Conservation (phyloP, 495 filamentous ascomycete genomes). For the Apodospora peruviana region DNA sequence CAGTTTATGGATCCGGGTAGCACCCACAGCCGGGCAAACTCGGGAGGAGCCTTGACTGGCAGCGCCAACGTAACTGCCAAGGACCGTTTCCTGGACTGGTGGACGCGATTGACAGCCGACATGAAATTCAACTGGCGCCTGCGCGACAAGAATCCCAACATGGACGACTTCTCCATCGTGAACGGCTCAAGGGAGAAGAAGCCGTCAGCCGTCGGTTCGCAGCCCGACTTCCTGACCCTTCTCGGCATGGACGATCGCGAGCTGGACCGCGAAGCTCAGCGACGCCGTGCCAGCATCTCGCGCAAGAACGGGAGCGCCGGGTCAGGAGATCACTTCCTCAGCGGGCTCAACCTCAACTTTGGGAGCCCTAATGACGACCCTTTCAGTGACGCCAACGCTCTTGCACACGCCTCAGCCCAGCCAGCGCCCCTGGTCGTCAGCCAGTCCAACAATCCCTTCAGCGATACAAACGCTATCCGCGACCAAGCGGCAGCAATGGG, state of each 20-base stretch:
- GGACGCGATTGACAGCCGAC: constrained; percentile 33
- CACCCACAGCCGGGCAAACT: constrained; percentile 34
- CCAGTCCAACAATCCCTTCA: constrained; percentile 37
- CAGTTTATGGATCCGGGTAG: constrained; percentile 40
- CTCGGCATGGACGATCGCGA: constrained; percentile 31
- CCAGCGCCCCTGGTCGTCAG: constrained; percentile 27
- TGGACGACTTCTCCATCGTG: background rate
- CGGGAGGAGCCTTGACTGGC: constrained; percentile 13
- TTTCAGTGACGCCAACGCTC: constrained; percentile 40
- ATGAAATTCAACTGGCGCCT: constrained; percentile 30
- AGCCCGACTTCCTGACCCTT: constrained; percentile 36
- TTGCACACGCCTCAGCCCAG: constrained; percentile 32
- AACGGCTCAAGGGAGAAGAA: constrained; percentile 5
- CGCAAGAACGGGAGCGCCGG: constrained; percentile 20
- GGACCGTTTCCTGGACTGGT: constrained; percentile 35
- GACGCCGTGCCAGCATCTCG: constrained; percentile 23
- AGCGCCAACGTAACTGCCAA: constrained; percentile 19
- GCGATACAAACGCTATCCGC: constrained; percentile 33
- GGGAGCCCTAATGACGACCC: constrained; percentile 19
- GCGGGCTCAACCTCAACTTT: constrained; percentile 35
- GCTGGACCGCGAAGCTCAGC: constrained; percentile 27
- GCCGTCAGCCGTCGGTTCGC: constrained; percentile 17
- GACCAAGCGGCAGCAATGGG: constrained; percentile 10
- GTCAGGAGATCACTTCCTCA: constrained; percentile 31
- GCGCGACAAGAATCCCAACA: constrained; percentile 13